Base-by-base conservation (phyloP, 495 filamentous ascomycete species). In the Penicillium simplicissimum region DNA sequence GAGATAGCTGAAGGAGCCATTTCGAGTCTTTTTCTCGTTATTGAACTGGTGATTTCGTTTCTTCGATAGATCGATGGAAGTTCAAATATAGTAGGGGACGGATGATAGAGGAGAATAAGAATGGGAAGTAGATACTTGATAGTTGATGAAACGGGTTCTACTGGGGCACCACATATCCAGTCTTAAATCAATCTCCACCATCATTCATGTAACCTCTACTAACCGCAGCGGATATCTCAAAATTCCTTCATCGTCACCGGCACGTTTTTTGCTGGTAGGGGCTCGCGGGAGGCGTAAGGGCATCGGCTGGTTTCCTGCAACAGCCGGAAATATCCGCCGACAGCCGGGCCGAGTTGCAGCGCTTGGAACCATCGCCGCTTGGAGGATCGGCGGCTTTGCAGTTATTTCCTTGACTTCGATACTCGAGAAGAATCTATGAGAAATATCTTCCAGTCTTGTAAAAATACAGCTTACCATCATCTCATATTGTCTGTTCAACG, bases 1-100 rank as follows among this genome's bases (percentile, higher is more conserved):
- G 86, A 83, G 70, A 89, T 84, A 35, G 88, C 90, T 60, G 86
- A 87, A 58, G 90, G 90, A 9, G 90, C 87, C 90, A 93, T 93
- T 21, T 60, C 61, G 51, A 38, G 66, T 14, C 66, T 59, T 11
- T 57, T 55, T n/a, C 10, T 62, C 15, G 49, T 25, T 34, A 7
- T 25, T 31, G 13, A 45, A 45, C 7, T 43, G 9, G 1, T 23
- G 10, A 19, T 45, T 45, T 45, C 21, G 6, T 10, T 13, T 45
- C 42, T 45, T 45, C 9, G 2, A 1, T 23, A 7, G 11, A 4
- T 13, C 0, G 2, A 1, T 21, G 17, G 11, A 21, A 10, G 19
- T 11, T 45, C 4, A 21, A 7, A 17, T n/a, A 23, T 1, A 14
- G 23, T n/a, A 28, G 10, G 45, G 6, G 11, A n/a, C n/a, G n/a